Conservation (phyloP, 164 flowering plant species). For the Tetrastigma voinierianum region DNA sequence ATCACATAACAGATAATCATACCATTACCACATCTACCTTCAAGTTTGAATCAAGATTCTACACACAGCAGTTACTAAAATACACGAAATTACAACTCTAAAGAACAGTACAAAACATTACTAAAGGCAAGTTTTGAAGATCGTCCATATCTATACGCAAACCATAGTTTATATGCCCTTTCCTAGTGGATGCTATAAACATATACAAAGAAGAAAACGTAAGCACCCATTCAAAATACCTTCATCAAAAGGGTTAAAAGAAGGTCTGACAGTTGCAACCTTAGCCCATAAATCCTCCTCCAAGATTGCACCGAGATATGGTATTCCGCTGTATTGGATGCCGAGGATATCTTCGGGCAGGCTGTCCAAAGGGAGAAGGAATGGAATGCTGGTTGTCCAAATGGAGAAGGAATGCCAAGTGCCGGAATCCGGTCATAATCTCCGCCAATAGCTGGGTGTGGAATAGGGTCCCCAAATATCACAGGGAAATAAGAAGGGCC, state of each 20-base stretch:
- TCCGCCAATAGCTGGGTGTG: conserved; percentile 37
- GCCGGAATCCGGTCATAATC: conserved; percentile 31
- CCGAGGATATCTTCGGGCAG: background rate
- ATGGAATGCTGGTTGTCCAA: no score
- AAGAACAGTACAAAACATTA: no score
- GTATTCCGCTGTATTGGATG: conserved; percentile 3
- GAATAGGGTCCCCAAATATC: conserved; percentile 11
- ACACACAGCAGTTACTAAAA: no score
- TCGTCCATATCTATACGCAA: no score
- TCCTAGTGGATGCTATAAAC: background rate
- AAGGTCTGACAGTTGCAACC: background rate
- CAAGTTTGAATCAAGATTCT: no score
- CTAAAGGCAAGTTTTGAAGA: no score
- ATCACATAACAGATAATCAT: no score
- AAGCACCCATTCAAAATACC: background rate
- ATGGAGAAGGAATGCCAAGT: conserved; percentile 14
- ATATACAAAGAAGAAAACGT: no score
- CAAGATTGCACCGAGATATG: background rate
- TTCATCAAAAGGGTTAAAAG: background rate
- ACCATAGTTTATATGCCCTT: no score
- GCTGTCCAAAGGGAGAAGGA: background rate
- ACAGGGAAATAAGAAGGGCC: background rate
- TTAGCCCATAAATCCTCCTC: background rate
- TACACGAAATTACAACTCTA: no score
- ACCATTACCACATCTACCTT: no score